These are phyloP conservation scores for Chondrus crispus DNA, from an alignment of 23 red algal genomes.

Conservation along the genomic window DNA sequence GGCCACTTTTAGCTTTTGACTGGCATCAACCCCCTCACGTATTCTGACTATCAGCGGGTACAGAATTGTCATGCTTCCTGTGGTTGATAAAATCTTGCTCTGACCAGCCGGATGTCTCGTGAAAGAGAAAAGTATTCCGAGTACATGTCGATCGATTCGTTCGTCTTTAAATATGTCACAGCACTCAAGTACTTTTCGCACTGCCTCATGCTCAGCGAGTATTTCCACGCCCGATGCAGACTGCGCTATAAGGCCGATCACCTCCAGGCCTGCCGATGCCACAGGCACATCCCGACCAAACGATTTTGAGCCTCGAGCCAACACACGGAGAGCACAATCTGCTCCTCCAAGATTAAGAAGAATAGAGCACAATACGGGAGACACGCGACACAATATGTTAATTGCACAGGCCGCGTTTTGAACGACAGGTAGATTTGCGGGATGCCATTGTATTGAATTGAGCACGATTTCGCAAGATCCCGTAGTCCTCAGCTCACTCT, in stretches of 20 bases:
- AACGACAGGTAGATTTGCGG: conserved; percentile 1
- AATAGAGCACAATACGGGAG: conserved; percentile 16
- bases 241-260: not conserved
- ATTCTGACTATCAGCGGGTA: conserved; percentile 27
- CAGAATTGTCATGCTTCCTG: not conserved
- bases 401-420: conserved; percentile 27
- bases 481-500: conserved; percentile 14
- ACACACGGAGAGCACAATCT: not conserved
- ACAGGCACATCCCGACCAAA: conserved; percentile 21
- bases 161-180: conserved; percentile 29
- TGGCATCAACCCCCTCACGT: not conserved
- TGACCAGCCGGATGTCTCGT: not conserved
- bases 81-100: not conserved
- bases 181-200: not conserved
- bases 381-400: not conserved
- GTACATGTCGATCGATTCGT: not conserved
- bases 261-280: conserved; percentile 13
- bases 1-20: not conserved
- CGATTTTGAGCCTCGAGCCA: not conserved
- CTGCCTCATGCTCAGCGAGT: not conserved
- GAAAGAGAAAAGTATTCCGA: not conserved
- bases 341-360: conserved; percentile 5
- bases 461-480: conserved; percentile 39
- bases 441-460: conserved; percentile 9
- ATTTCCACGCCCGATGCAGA: not conserved